These are phyloP conservation scores for Dactylellina parvicollis DNA, from an alignment of 2,329 filamentous ascomycete species.

Conservation along the genomic window DNA sequence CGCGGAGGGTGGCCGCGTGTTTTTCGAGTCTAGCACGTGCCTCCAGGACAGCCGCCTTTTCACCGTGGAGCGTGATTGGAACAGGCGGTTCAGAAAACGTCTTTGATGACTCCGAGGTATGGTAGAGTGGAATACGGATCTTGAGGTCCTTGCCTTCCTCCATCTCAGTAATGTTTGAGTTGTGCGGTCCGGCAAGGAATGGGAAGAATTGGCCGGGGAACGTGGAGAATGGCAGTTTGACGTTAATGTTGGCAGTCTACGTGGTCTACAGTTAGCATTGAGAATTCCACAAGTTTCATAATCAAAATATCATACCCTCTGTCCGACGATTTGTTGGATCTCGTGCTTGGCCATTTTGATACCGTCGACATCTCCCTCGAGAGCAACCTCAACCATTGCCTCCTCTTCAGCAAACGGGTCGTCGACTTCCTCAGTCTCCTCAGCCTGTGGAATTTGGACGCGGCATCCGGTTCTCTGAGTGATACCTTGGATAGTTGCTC, in stretches of 20 bases:
- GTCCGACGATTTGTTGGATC: conserved; percentile 86
- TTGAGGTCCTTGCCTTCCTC: conserved; percentile 79
- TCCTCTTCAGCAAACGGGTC: conserved; percentile 75
- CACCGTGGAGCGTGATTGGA: conserved; percentile 81
- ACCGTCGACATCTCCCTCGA: conserved; percentile 91
- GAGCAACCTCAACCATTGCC: conserved; percentile 80
- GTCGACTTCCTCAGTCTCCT: conserved; percentile 70
- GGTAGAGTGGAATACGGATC: conserved; percentile 75
- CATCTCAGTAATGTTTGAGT: conserved; percentile 73
- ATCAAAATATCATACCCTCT: conserved; percentile 69
- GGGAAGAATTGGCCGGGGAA: conserved; percentile 92
- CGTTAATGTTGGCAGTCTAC: conserved; percentile 68
- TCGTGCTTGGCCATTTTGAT: conserved; percentile 83
- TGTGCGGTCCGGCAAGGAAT: conserved; percentile 85
- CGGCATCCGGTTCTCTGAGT: conserved; percentile 88
- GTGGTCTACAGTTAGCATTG: conserved; percentile 1
- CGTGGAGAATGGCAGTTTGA: conserved; percentile 75
- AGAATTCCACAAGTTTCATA: neutral
- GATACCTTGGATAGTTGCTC: conserved; percentile 87
- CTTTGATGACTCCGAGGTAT: conserved; percentile 55
- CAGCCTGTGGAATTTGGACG: conserved; percentile 86
- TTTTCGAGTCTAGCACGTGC: conserved; percentile 83
- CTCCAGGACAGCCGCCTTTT: conserved; percentile 81
- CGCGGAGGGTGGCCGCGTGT: conserved; percentile 77
- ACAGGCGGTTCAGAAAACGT: conserved; percentile 55